Evolutionary conservation across 306 rosid species (phyloP).

Genomic region (Cucurbita argyrosperma): DNA sequence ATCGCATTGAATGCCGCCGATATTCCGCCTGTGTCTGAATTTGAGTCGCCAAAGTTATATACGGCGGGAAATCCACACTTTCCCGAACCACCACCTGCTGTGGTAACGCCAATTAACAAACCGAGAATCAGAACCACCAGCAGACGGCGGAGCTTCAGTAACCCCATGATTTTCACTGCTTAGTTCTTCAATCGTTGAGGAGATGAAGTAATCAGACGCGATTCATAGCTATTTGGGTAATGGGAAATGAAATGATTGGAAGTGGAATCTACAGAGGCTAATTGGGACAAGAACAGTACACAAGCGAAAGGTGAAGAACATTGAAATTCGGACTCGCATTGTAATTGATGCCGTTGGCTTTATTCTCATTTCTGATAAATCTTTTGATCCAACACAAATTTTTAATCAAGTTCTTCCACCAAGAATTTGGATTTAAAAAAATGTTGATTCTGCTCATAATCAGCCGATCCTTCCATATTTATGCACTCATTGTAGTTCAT

Average conservation of each 20-base stretch:
- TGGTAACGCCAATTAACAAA: no score
- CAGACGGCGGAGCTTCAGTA: background rate
- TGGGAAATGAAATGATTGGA: background rate
- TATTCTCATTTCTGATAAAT: background rate
- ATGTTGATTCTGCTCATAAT: no score
- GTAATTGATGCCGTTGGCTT: background rate
- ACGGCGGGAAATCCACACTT: constrained; percentile 51
- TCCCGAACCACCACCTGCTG: background rate
- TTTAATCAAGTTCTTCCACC: no score
- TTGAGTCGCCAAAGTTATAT: constrained; percentile 91
- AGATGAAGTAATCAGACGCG: background rate
- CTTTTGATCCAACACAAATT: no score
- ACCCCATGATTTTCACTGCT: background rate
- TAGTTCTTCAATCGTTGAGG: background rate
- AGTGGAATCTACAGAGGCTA: background rate
- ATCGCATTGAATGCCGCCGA: constrained; percentile 36
- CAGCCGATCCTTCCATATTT: no score
- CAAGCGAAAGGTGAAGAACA: background rate
- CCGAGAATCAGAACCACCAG: constrained; percentile 10
- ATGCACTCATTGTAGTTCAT: no score
- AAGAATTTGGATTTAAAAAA: no score
- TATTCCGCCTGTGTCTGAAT: constrained; percentile 78
- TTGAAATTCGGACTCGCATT: background rate
- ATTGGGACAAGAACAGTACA: background rate
- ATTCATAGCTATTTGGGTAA: background rate